Evolutionary conservation across 345 rosid genomes (phyloP).

Genomic region (Leavenworthia alabamica): DNA sequence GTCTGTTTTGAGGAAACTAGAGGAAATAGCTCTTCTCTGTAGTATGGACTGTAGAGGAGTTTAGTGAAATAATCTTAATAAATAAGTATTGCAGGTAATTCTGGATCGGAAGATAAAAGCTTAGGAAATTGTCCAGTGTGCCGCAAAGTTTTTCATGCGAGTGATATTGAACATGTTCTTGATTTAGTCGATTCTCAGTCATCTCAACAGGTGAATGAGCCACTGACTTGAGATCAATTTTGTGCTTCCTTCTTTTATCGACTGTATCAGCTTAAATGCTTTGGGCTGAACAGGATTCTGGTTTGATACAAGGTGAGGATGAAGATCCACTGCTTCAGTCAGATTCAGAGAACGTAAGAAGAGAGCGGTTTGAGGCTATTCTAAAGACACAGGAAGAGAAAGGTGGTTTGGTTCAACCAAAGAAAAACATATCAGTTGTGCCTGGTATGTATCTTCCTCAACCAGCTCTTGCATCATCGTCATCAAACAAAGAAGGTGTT

Average conservation of each 20-base stretch:
- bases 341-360: constrained; percentile 52
- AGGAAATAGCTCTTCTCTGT: background rate
- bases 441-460: constrained; percentile 76
- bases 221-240: background rate
- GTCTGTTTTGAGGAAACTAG: constrained; percentile 25
- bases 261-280: background rate
- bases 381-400: constrained; percentile 56
- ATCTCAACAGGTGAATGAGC: constrained; percentile 43
- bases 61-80: background rate
- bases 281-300: constrained; percentile 31
- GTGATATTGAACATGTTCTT: constrained; percentile 77
- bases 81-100: constrained; percentile 17
- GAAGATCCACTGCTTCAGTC: constrained; percentile 40
- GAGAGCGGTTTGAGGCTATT: constrained; percentile 57
- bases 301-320: constrained; percentile 26
- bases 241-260: background rate
- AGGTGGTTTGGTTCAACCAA: constrained; percentile 61
- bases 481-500: constrained; percentile 20
- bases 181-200: constrained; percentile 53
- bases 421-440: constrained; percentile 44
- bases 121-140: constrained; percentile 81
- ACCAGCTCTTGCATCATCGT: constrained; percentile 27
- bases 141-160: constrained; percentile 62
- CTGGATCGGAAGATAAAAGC: constrained; percentile 34
- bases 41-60: background rate